Evolutionary conservation across 169 alveolate species (phyloP).

Genomic region (Eimeria mitis): DNA sequence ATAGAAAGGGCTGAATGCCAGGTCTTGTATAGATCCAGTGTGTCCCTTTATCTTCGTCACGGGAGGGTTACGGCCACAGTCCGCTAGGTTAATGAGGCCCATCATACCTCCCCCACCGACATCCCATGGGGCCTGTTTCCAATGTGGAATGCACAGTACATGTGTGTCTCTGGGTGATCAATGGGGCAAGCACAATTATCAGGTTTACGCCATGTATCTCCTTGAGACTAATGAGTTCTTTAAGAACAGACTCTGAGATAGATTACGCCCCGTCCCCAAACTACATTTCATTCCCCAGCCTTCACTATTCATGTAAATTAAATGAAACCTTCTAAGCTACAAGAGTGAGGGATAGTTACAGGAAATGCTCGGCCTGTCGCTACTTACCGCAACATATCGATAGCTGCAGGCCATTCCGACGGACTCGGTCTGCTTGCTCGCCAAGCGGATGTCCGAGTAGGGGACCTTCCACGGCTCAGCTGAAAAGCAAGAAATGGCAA

Average conservation of each 20-base stretch:
- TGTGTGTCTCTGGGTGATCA: not conserved
- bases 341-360: not conserved
- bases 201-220: not conserved
- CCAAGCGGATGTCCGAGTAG: conserved; percentile 80
- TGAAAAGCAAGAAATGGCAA: conserved; percentile 6
- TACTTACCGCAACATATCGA: conserved; percentile 75
- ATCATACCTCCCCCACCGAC: conserved; percentile 84
- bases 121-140: conserved; percentile 83
- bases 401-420: conserved; percentile 75
- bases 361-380: not conserved
- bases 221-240: not conserved
- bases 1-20: conserved; percentile 79
- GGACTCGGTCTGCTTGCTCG: conserved; percentile 81
- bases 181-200: not conserved
- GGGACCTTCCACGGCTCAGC: conserved; percentile 84
- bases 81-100: conserved; percentile 77
- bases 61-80: conserved; percentile 77
- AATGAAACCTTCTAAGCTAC: not conserved
- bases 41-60: conserved; percentile 83
- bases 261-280: not conserved
- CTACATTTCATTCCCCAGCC: not conserved
- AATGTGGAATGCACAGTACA: not conserved
- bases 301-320: not conserved
- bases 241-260: too few species aligned
- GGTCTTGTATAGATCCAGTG: conserved; percentile 78